phyloP scores from a whole-genome alignment of 352 stramenopile species.

The Pythium rhizo-oryzae region DNA sequence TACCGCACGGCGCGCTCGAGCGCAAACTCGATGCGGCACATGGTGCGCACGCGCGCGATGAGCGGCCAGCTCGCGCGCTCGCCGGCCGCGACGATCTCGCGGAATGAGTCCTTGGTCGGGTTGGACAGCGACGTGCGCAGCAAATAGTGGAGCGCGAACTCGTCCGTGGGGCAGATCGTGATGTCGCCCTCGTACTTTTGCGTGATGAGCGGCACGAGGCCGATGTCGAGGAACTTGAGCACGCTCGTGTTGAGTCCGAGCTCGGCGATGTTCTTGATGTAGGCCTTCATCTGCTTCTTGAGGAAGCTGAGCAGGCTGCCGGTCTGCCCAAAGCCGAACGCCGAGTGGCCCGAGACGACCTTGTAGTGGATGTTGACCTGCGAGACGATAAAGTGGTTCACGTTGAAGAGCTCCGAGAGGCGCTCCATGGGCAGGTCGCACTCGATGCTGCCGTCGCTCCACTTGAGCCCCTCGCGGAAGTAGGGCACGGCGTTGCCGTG shows the following conservation, averaged over 20 bases:
- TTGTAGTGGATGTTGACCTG: constrained; percentile 92
- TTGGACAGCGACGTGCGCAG: constrained; percentile 85
- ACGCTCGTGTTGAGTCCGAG: constrained; percentile 86
- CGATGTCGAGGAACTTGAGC: constrained; percentile 83
- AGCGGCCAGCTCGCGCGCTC: constrained; percentile 93
- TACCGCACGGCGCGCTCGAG: constrained; percentile 91
- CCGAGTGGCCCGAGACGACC: constrained; percentile 75
- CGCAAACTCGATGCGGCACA: constrained; percentile 97
- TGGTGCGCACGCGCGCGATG: constrained; percentile 95
- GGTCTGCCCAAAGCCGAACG: constrained; percentile 75
- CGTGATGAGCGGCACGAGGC: constrained; percentile 78
- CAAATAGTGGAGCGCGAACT: constrained; percentile 85
- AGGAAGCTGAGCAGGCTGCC: constrained; percentile 92
- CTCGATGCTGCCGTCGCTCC: constrained; percentile 94
- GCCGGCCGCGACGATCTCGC: constrained; percentile 82
- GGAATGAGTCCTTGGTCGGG: constrained; percentile 62
- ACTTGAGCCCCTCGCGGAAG: constrained; percentile 86
- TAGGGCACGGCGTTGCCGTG: constrained; percentile 83
- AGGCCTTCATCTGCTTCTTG: constrained; percentile 94
- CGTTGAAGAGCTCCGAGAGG: constrained; percentile 97
- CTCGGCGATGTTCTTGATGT: constrained; percentile 89
- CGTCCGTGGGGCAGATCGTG: constrained; percentile 94
- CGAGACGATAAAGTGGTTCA: constrained; percentile 99
- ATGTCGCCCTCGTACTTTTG: constrained; percentile 99
- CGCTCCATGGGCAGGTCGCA: constrained; percentile 97